These are phyloP conservation scores for Metrosideros polymorpha DNA, from an alignment of 441 rosid species.

Conservation along the genomic window DNA sequence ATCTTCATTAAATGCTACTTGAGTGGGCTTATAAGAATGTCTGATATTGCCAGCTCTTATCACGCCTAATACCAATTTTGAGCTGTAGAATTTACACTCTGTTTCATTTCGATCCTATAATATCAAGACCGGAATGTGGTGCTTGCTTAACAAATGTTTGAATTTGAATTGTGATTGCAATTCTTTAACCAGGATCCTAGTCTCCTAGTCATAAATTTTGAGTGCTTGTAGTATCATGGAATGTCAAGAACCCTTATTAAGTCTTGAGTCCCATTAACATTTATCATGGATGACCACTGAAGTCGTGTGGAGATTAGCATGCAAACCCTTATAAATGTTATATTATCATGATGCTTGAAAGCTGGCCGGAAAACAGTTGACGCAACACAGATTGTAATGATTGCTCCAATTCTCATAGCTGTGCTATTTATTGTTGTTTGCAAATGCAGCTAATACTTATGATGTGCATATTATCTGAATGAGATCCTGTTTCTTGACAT, in stretches of 20 bases:
- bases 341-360: not conserved
- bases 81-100: not conserved
- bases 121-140: not conserved
- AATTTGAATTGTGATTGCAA: not conserved
- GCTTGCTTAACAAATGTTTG: not conserved
- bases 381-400: not conserved
- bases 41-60: not conserved
- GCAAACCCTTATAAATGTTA: not conserved
- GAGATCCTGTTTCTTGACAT: not conserved
- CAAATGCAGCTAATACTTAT: not conserved
- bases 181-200: not conserved
- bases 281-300: not conserved
- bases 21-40: not conserved
- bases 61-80: not conserved
- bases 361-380: not conserved
- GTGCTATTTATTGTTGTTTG: not conserved
- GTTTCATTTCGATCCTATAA: not conserved
- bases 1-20: not conserved
- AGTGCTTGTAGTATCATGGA: not conserved
- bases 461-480: not conserved
- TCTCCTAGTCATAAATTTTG: not conserved
- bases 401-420: not conserved
- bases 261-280: not conserved
- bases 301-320: too few relatives aligned
- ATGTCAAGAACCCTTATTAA: not conserved